Percentiles rank a stretch among this genome's conserved stretches.
Evolutionary conservation across 768 basidiomycete genomes (phyloP).

Genomic region (Crassisporium funariophilum): DNA sequence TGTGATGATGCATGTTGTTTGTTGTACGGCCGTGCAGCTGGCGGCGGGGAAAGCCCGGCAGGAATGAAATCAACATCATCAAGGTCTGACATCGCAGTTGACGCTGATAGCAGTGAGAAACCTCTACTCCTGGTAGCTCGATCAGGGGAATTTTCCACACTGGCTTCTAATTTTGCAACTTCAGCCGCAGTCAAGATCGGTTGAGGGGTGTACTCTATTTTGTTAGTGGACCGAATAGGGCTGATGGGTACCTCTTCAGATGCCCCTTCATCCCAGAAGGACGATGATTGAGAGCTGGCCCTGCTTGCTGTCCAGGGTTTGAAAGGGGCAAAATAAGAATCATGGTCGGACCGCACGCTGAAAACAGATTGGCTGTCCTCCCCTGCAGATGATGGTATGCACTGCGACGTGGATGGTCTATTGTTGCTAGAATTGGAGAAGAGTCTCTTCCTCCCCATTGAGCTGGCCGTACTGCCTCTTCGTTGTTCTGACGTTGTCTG

Average conservation of each 20-base stretch:
- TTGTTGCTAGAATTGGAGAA: slow-evolving; percentile 61
- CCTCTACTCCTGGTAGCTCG: slow-evolving; percentile 33
- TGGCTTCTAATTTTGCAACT: slow-evolving; percentile 61
- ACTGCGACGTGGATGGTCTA: slow-evolving; percentile 53
- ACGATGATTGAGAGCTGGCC: slow-evolving; percentile 23
- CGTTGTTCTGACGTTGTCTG: slow-evolving; percentile 19
- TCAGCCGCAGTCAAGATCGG: slow-evolving; percentile 71
- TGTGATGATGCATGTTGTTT: slow-evolving; percentile 14
- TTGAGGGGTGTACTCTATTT: slow-evolving; percentile 62
- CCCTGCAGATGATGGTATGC: slow-evolving; percentile 34
- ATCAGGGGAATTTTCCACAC: slow-evolving; percentile 33
- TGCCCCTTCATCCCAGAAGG: slow-evolving; percentile 51
- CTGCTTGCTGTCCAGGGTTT: slow-evolving; percentile 26
- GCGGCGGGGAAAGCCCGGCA: slow-evolving; percentile 29
- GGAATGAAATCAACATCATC: slow-evolving; percentile 25
- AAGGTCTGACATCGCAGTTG: slow-evolving; percentile 36
- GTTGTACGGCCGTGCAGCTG: slow-evolving; percentile 20
- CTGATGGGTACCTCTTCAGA: slow-evolving; percentile 39
- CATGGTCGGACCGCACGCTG: slow-evolving; percentile 50
- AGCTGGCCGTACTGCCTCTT: slow-evolving; percentile 31
- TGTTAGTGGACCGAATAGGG: slow-evolving; percentile 27
- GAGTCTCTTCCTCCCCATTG: slow-evolving; percentile 52
- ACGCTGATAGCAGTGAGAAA: slow-evolving; percentile 40
- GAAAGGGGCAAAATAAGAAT: slow-evolving; percentile 28
- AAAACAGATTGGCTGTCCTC: slow-evolving; percentile 60